Conservation (phyloP, 192 early-diverging fungal genomes). For the Coemansia sp. region DNA sequence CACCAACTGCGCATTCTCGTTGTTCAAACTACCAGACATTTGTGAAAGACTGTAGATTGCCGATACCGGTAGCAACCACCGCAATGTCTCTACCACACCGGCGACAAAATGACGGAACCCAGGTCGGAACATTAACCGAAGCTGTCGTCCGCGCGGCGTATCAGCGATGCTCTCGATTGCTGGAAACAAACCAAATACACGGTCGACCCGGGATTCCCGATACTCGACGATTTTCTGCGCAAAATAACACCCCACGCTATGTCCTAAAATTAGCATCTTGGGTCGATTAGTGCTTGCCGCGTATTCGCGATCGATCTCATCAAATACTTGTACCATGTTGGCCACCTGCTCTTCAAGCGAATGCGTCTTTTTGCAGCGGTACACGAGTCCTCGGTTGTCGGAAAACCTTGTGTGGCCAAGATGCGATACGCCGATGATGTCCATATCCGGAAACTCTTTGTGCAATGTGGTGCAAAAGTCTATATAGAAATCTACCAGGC, state of each 20-base stretch:
- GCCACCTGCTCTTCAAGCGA: conserved; percentile 34
- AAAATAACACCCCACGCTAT: conserved; percentile 50
- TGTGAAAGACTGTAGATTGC: conserved; percentile 19
- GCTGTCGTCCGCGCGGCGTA: conserved; percentile 72
- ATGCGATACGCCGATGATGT: conserved; percentile 63
- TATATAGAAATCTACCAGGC: conserved; percentile 79
- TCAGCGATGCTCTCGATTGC: conserved; percentile 74
- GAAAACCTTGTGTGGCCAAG: conserved; percentile 46
- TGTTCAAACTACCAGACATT: conserved; percentile 26
- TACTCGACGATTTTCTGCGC: conserved; percentile 59
- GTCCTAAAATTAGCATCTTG: conserved; percentile 24
- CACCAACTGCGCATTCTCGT: conserved; percentile 60
- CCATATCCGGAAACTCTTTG: conserved; percentile 52
- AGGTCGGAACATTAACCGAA: conserved; percentile 47
- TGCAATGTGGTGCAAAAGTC: conserved; percentile 68
- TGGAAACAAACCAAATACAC: conserved; percentile 75
- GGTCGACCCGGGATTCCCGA: conserved; percentile 64
- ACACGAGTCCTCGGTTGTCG: conserved; percentile 34
- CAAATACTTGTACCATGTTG: conserved; percentile 45
- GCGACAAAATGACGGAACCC: conserved; percentile 30
- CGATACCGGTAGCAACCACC: conserved; percentile 32
- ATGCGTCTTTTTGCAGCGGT: conserved; percentile 15
- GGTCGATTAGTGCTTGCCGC: not conserved
- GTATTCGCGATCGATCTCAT: conserved; percentile 31
- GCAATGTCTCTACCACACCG: conserved; percentile 39